Evolutionary conservation across 352 stramenopile genomes (phyloP).

Genomic region (Pythium chondricola): DNA sequence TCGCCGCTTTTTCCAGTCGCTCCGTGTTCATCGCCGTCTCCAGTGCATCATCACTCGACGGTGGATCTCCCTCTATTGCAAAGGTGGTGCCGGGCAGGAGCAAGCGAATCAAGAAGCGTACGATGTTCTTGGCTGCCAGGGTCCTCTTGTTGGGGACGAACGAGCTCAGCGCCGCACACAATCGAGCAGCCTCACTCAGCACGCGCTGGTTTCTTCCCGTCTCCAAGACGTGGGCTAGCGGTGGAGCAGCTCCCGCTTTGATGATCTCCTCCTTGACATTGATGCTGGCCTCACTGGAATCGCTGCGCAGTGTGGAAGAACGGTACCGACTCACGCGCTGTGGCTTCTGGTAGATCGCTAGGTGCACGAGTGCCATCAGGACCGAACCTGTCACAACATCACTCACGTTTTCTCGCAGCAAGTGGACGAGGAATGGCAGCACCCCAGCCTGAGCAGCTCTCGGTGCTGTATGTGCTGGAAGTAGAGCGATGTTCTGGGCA

Average conservation of each 20-base stretch:
- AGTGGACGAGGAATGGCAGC: slow-evolving; percentile 55
- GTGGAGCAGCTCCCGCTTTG: slow-evolving; percentile 36
- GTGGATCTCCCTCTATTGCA: too few species aligned
- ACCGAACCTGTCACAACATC: slow-evolving; percentile 61
- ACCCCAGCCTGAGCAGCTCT: slow-evolving; percentile 43
- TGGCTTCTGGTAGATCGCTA: slow-evolving; percentile 50
- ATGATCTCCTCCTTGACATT: slow-evolving; percentile 65
- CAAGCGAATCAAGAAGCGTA: slow-evolving; percentile 38
- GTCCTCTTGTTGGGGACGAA: slow-evolving; percentile 61
- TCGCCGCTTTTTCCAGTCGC: slow-evolving; percentile 29
- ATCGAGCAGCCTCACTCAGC: slow-evolving; percentile 40
- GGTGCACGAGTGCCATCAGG: slow-evolving; percentile 55
- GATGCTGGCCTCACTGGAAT: not conserved
- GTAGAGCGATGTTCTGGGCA: slow-evolving; percentile 58
- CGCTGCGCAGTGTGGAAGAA: not conserved
- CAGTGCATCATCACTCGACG: too few species aligned
- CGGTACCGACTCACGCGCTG: slow-evolving; percentile 13
- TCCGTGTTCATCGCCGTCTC: slow-evolving; percentile 19
- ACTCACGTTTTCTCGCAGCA: slow-evolving; percentile 46
- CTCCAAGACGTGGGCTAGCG: slow-evolving; percentile 50
- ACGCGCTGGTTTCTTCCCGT: slow-evolving; percentile 41
- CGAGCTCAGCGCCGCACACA: slow-evolving; percentile 46
- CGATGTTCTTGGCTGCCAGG: slow-evolving; percentile 54
- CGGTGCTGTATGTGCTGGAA: slow-evolving; percentile 36
- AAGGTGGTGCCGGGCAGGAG: slow-evolving; percentile 29